These are phyloP conservation scores for Lasiodiplodia theobromae DNA, from an alignment of 2,329 filamentous ascomycete genomes.

Conservation along the genomic window DNA sequence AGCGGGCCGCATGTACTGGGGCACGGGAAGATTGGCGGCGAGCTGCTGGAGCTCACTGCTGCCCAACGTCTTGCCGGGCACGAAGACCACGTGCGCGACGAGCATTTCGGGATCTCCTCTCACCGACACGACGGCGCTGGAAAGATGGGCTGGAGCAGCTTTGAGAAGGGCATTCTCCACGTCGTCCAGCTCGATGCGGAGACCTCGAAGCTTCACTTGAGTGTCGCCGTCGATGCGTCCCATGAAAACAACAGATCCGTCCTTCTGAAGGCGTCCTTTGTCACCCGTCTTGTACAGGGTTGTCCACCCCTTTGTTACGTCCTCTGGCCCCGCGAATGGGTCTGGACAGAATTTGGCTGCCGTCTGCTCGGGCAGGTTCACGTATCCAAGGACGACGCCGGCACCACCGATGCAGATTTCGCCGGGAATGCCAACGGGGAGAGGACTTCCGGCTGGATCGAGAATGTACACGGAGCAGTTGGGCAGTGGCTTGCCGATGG, in stretches of 20 bases:
- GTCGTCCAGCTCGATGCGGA: conserved; percentile 50
- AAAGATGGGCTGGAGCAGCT: conserved; percentile 36
- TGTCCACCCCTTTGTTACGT: conserved; percentile 33
- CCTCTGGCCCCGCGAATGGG: background rate
- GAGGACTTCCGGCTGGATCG: conserved; percentile 46
- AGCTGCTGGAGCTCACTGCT: conserved; percentile 29
- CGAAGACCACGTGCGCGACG: conserved; percentile 46
- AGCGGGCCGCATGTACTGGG: conserved; percentile 49
- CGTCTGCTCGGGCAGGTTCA: conserved; percentile 37
- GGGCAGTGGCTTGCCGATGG: conserved; percentile 43
- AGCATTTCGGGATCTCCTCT: conserved; percentile 32
- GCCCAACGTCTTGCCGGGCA: conserved; percentile 16
- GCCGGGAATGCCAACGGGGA: conserved; percentile 52
- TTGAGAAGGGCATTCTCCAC: conserved; percentile 46
- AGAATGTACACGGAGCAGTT: conserved; percentile 52
- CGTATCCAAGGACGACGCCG: conserved; percentile 48
- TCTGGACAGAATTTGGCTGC: conserved; percentile 32
- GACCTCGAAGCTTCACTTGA: conserved; percentile 44
- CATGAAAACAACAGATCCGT: conserved; percentile 46
- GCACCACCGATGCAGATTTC: conserved; percentile 53
- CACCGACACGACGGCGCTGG: conserved; percentile 38
- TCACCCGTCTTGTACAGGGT: conserved; percentile 52
- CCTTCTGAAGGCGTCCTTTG: conserved; percentile 41
- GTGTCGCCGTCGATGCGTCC: conserved; percentile 34
- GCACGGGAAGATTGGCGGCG: conserved; percentile 40